Evolutionary conservation across 371 early-diverging fungal genomes (phyloP).

Genomic region (Mortierella sp.): DNA sequence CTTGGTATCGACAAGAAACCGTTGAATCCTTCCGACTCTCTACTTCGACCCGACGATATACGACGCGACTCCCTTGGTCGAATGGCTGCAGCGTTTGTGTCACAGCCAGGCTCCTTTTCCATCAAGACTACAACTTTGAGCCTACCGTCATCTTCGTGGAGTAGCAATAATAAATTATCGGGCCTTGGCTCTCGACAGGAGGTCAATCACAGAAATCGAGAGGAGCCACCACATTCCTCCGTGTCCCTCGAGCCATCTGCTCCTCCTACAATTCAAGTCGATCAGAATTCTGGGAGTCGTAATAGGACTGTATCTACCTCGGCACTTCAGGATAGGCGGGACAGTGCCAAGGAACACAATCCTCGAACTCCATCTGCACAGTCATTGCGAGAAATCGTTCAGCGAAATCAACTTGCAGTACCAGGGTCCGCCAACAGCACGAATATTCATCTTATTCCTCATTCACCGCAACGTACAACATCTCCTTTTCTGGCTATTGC

Average conservation of each 20-base stretch:
- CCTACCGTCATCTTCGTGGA: neutral
- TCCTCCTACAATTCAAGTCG: conserved; percentile 11
- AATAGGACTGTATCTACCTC: conserved; percentile 35
- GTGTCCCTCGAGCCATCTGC: conserved; percentile 21
- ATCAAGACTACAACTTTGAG: conserved; percentile 23
- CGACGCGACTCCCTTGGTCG: conserved; percentile 39
- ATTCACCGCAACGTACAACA: conserved; percentile 15
- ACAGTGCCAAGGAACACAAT: neutral
- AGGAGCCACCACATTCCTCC: neutral
- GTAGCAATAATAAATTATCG: neutral
- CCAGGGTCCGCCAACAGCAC: conserved; percentile 20
- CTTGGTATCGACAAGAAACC: neutral
- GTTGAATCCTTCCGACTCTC: neutral
- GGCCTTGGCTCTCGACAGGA: neutral
- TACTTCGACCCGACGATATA: neutral
- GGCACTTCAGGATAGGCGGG: conserved; percentile 10
- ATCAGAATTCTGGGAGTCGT: neutral
- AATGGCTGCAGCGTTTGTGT: conserved; percentile 47
- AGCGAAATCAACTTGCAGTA: conserved; percentile 2
- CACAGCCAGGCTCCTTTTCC: conserved; percentile 46
- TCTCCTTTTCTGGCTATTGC: neutral
- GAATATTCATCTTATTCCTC: conserved; percentile 27
- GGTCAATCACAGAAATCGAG: neutral
- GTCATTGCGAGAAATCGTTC: conserved; percentile 20
- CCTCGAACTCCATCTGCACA: conserved; percentile 19